These are phyloP conservation scores for Endothia cerciana DNA, from an alignment of 2,329 filamentous ascomycete species.

Conservation along the genomic window DNA sequence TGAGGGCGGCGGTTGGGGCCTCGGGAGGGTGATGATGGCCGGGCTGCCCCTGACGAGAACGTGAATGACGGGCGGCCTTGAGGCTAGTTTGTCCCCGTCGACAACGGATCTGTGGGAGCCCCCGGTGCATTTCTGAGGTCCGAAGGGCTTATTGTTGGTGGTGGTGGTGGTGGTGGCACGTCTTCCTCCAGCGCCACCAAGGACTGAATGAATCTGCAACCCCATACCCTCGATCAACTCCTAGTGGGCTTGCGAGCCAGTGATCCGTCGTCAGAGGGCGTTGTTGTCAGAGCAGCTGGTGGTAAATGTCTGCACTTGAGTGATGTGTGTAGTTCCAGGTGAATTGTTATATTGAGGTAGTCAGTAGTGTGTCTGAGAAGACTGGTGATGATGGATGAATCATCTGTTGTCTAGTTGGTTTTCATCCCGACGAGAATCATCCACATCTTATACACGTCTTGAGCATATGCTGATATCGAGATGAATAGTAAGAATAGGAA, in stretches of 20 bases:
- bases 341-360: background rate
- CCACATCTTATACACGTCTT: slow-evolving; percentile 23
- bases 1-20: slow-evolving; percentile 10
- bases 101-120: background rate
- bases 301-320: background rate
- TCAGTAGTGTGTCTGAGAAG: background rate
- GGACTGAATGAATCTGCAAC: slow-evolving; percentile 1
- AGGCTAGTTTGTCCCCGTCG: background rate
- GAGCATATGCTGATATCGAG: background rate
- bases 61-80: background rate
- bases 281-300: background rate
- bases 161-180: background rate
- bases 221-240: background rate
- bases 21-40: slow-evolving; percentile 3
- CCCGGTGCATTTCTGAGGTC: background rate
- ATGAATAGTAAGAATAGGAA: slow-evolving; percentile 15
- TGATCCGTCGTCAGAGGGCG: background rate
- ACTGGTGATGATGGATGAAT: slow-evolving; percentile 7
- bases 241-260: background rate
- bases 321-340: background rate
- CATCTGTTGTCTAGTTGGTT: background rate
- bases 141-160: background rate
- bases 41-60: slow-evolving; percentile 9
- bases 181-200: slow-evolving; percentile 5
- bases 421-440: slow-evolving; percentile 8